These are phyloP conservation scores for Parietichytrium sp. DNA, from an alignment of 108 stramenopile genomes.

Conservation along the genomic window DNA sequence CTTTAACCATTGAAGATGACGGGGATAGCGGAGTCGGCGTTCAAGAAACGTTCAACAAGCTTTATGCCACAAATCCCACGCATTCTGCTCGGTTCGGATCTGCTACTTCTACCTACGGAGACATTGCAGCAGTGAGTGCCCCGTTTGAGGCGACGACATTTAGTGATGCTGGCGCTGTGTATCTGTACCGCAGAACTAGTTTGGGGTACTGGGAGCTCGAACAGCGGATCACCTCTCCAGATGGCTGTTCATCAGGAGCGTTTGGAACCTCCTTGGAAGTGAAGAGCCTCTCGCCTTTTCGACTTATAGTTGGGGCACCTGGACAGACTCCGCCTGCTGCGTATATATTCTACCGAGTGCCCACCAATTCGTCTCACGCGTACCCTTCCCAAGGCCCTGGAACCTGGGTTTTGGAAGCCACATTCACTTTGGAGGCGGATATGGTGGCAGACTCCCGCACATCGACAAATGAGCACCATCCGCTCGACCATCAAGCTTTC, in stretches of 20 bases:
- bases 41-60: conserved; percentile 32
- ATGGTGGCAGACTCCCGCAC: background rate
- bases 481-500: background rate
- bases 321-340: background rate
- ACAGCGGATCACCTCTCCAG: background rate
- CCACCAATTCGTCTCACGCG: no score
- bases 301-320: conserved; percentile 18
- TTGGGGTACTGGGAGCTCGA: conserved; percentile 7
- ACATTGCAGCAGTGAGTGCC: background rate
- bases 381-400: background rate
- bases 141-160: no score
- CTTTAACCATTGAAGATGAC: conserved; percentile 64
- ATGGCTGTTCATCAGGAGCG: background rate
- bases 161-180: conserved; percentile 10
- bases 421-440: background rate
- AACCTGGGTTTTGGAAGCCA: background rate
- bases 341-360: background rate
- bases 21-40: conserved; percentile 52
- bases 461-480: background rate
- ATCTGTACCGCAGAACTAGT: background rate
- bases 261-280: conserved; percentile 16
- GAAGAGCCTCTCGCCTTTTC: background rate
- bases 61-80: background rate
- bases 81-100: background rate
- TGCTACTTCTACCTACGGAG: background rate